Base-by-base conservation (phyloP, 164 flowering plant species). In the Dillenia turbinata region DNA sequence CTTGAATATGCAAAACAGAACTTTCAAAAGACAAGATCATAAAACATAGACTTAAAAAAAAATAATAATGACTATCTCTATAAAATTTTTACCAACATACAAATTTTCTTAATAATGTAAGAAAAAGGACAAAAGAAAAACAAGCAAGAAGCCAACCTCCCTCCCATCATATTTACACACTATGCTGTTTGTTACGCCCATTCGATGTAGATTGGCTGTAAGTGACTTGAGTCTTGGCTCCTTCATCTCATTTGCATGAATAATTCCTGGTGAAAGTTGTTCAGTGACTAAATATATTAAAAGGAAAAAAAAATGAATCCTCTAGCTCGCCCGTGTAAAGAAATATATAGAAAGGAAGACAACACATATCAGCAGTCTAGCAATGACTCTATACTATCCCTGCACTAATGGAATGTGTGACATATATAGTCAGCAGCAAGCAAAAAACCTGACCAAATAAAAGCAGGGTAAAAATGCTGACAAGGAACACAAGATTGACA, bases 191-290 rank as follows among this genome's bases (percentile, higher is more conserved):
- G 97, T 91, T 55, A 89, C 97, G 13, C 97, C 99, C 99, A 95
- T 84, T 11, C 99, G 89, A 61, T 84, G 88, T 62, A 95, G 71
- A 80, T 95, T 95, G 56, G 92, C 96, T 57, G 87, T 83, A 19
- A 92, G 86, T 26, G 96, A 91, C 80, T 90, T 92, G 48, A 95
- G 84, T 53, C 99, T 81, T 45, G 85, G 61, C 56, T 57, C 90
- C 71, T 92, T 95, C 77, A 95, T 81, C 78, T 95, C 99, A 79
- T 95, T 95, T 57, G 99, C 99, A 84, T 76, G 88, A 56, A 95
- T 66, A 10, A 95, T 74, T 49, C 96, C 96, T 88, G 78, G 56
- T 43, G 16, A 51, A 8, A 55, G 19, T 47, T 57, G 43, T 9
- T 33, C 40, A 33, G 40, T 33, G 40, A 5, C 57, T 57, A 22